These are phyloP conservation scores for Scheffersomyces illinoinensis DNA, from an alignment of 1,139 yeast genomes.

Conservation along the genomic window DNA sequence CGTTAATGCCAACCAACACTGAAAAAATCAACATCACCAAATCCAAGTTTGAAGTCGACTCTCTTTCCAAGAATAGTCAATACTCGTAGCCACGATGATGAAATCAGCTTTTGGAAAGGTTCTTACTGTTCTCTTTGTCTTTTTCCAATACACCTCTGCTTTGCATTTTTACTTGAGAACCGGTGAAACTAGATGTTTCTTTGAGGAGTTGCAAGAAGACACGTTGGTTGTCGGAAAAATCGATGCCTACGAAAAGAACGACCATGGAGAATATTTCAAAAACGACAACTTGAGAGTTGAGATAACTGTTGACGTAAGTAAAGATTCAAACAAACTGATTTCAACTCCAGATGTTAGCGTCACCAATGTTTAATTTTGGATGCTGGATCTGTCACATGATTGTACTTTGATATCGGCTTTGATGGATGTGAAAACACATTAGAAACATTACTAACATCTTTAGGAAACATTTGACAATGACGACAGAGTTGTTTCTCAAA, in stretches of 20 bases:
- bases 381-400: neutral
- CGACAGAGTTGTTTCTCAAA: conserved; percentile 44
- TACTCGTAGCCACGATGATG: neutral
- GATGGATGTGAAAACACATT: conserved; percentile 14
- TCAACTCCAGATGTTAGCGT: neutral
- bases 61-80: neutral
- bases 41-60: neutral
- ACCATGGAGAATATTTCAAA: conserved; percentile 30
- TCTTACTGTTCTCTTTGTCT: conserved; percentile 12
- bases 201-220: conserved; percentile 43
- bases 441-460: neutral
- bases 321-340: neutral
- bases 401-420: neutral
- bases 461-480: conserved; percentile 51
- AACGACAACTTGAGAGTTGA: conserved; percentile 35
- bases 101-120: neutral
- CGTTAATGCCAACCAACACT: neutral
- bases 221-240: conserved; percentile 48
- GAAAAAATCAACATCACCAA: conserved; percentile 1
- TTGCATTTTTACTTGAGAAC: conserved; percentile 49
- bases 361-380: neutral
- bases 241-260: conserved; percentile 42
- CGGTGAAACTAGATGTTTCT: conserved; percentile 48
- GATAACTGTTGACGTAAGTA: conserved; percentile 42
- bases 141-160: conserved; percentile 21